A percentile compares a stretch with the other conserved stretches of the same genome.
Conservation (phyloP, 257 asterid genomes). For the Ilex asprella region DNA sequence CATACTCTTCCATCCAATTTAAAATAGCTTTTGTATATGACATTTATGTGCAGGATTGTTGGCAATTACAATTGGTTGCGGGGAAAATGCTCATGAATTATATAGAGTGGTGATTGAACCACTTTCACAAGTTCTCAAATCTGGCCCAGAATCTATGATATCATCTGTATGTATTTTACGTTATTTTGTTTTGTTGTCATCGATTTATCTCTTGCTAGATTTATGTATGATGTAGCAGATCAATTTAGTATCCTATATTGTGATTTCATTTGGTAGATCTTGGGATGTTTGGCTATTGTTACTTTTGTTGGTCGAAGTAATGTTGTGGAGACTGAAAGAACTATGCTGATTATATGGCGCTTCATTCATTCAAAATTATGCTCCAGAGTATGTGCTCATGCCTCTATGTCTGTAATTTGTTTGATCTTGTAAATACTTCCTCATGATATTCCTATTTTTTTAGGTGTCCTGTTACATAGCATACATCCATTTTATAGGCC, state of each 20-base stretch:
- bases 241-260: no score
- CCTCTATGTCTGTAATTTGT: no score
- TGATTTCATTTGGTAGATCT: no score
- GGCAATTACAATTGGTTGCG: slow-evolving; percentile 28
- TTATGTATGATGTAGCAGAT: no score
- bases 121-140: slow-evolving; percentile 22
- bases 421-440: no score
- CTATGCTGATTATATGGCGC: slow-evolving; percentile 31
- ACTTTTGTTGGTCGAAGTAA: slow-evolving; percentile 28
- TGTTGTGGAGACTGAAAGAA: slow-evolving; percentile 24
- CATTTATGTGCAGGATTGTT: slow-evolving; percentile 21
- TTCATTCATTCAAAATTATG: slow-evolving; percentile 10
- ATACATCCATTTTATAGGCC: no score
- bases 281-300: slow-evolving; percentile 25
- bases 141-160: slow-evolving; percentile 12
- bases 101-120: slow-evolving; percentile 19
- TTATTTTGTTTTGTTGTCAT: no score
- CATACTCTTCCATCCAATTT: background rate
- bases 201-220: no score
- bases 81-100: slow-evolving; percentile 29
- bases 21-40: background rate
- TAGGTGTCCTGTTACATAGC: no score
- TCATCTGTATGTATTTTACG: slow-evolving; percentile 20
- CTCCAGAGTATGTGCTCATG: slow-evolving; percentile 14
- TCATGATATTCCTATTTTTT: no score